Conservation (phyloP, 2,329 filamentous ascomycete species). For the Neophaeococcomyces mojaviensis region DNA sequence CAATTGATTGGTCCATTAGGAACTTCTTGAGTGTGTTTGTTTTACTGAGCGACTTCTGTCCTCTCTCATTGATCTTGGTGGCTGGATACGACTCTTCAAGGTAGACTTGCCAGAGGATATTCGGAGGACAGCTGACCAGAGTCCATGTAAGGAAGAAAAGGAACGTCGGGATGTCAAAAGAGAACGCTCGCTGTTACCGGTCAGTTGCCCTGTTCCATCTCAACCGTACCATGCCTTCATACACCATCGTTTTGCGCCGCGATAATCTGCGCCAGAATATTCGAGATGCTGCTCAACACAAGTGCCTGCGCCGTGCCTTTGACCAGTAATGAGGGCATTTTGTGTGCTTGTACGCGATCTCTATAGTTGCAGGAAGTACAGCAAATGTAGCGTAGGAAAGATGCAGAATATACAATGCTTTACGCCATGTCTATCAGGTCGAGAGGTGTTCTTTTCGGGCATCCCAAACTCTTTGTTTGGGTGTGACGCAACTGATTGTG, state of each 20-base stretch:
- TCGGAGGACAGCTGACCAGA: slow-evolving; percentile 67
- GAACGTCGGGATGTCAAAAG: slow-evolving; percentile 59
- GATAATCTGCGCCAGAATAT: slow-evolving; percentile 65
- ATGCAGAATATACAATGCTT: no score
- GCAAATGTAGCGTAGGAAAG: no score
- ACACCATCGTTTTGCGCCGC: slow-evolving; percentile 54
- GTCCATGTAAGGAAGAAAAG: slow-evolving; percentile 72
- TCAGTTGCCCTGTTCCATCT: not conserved
- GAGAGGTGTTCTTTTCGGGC: no score
- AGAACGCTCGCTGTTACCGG: slow-evolving; percentile 36
- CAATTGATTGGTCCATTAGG: slow-evolving; percentile 51
- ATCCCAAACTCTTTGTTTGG: no score
- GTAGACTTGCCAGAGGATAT: slow-evolving; percentile 77
- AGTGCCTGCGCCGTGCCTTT: slow-evolving; percentile 59
- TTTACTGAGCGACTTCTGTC: slow-evolving; percentile 30
- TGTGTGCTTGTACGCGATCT: no score
- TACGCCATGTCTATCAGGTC: no score
- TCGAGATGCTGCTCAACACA: slow-evolving; percentile 59
- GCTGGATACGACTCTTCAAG: slow-evolving; percentile 65
- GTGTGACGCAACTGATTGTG: no score
- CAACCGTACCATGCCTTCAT: not conserved
- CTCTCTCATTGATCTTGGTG: slow-evolving; percentile 10
- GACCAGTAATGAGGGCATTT: slow-evolving; percentile 34
- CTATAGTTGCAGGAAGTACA: no score
- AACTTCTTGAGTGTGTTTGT: slow-evolving; percentile 51